Evolutionary conservation across 345 rosid species (phyloP), one percentile per base, ranked within the genome.

Genomic region (Eutrema heterophyllum): DNA sequence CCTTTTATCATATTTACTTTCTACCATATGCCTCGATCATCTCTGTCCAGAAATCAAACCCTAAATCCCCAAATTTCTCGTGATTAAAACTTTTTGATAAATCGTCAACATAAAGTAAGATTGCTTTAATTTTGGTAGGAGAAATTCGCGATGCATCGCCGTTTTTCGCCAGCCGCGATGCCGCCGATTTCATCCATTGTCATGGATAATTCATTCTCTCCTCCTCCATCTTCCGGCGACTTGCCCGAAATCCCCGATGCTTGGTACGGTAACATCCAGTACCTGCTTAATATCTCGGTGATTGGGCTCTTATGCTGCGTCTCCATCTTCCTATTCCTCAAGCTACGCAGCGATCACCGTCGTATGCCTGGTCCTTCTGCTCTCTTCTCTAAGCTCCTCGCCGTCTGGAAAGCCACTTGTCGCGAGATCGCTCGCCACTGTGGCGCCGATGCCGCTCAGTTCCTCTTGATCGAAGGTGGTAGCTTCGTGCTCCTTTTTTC

Each of bases 391-490:
- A 92, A 95, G 85, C 97, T 92, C 55, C 97, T 92, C 21, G 90
- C 99, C 30, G 92, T 88, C n/a, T 92, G 99, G 99, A 90, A 88
- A 69, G 97, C 97, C 64, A 87, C 97, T 13, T 81, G 87, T 49
- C 83, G 86, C 7, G 98, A 94, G 86, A 91, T 94, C 63, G 93
- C 90, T 14, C 85, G 85, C 14, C 98, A 91, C 73, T 91, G 98
- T 39, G 97, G 98, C 7, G 98, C 98, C 15, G 98, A 94, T 70
- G 92, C 98, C 1, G 96, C 98, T 11, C 98, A 91, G 58, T 94
- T 86, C 65, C 93, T 94, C 8, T 81, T 92, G 26, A 89, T 94
- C 29, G 97, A 92, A 82, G 97, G 97, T 18, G 97, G 97, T 2
- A 95, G 96, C 87, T 92, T 86, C 30, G 81, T 78, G 29, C 81